phyloP scores from a whole-genome alignment of 1,139 yeast genomes.

The Arxiozyma heterogenica region DNA sequence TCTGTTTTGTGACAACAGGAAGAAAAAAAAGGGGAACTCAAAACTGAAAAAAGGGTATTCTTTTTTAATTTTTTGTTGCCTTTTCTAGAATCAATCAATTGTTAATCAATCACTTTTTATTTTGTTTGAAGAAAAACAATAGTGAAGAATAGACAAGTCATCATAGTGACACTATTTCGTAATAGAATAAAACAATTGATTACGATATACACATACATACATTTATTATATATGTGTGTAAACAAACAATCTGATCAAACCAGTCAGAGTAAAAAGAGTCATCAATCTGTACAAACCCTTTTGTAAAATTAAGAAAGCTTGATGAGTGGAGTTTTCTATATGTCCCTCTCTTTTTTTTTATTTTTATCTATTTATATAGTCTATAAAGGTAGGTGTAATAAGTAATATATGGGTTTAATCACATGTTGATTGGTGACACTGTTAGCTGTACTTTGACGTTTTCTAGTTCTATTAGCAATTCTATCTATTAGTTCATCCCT shows the following conservation, averaged over 20 bases:
- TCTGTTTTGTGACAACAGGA: neutral
- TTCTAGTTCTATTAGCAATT: slow-evolving; percentile 6
- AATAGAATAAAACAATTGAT: too few relatives aligned
- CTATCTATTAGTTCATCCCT: slow-evolving; percentile 6
- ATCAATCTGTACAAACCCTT: too few relatives aligned
- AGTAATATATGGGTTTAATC: neutral
- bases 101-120: too few relatives aligned
- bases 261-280: too few relatives aligned
- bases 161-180: too few relatives aligned
- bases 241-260: too few relatives aligned
- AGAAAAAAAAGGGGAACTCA: neutral
- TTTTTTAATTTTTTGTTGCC: neutral
- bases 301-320: too few relatives aligned
- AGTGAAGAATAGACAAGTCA: neutral
- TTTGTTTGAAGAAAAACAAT: neutral
- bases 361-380: neutral
- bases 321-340: too few relatives aligned
- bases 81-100: neutral
- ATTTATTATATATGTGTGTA: too few relatives aligned
- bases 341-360: too few relatives aligned
- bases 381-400: neutral
- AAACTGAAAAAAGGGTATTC: neutral
- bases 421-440: neutral
- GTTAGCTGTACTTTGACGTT: neutral
- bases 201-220: too few relatives aligned